phyloP scores from a whole-genome alignment of 768 basidiomycete genomes.

The Termitomyces bulborhizus region DNA sequence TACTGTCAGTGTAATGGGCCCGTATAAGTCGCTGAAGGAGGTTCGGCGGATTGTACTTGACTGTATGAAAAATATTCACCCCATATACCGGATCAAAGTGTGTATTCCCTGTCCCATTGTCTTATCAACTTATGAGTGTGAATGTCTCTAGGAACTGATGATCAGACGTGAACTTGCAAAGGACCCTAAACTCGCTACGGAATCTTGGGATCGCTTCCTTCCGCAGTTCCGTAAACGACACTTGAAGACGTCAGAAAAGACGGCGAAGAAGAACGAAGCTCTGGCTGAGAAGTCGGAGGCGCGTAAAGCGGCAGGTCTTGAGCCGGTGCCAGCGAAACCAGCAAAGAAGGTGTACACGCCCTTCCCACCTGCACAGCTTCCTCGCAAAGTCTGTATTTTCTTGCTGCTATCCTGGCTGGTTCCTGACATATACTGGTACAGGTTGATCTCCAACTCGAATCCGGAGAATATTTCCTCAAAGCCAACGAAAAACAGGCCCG shows the following conservation, averaged over 20 bases:
- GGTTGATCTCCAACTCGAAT: slow-evolving; percentile 92
- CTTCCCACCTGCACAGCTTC: slow-evolving; percentile 92
- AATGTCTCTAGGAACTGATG: slow-evolving; percentile 78
- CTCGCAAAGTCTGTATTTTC: slow-evolving; percentile 64
- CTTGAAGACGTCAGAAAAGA: slow-evolving; percentile 92
- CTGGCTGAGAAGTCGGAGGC: slow-evolving; percentile 55
- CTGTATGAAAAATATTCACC: slow-evolving; percentile 99
- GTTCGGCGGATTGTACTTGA: slow-evolving; percentile 94
- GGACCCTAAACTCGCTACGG: slow-evolving; percentile 90
- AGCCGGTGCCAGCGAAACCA: slow-evolving; percentile 40
- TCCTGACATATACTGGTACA: slow-evolving; percentile 19
- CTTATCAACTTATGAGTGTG: neutral
- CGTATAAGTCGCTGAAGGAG: slow-evolving; percentile 92
- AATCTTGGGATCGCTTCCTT: slow-evolving; percentile 96
- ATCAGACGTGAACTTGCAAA: slow-evolving; percentile 96
- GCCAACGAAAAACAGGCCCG: slow-evolving; percentile 76
- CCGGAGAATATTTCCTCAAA: slow-evolving; percentile 98
- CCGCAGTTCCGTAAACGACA: slow-evolving; percentile 94
- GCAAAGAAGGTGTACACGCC: slow-evolving; percentile 96
- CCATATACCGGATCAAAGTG: slow-evolving; percentile 98
- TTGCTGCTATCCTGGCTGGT: neutral
- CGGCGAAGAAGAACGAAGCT: slow-evolving; percentile 79
- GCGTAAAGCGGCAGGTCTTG: slow-evolving; percentile 60
- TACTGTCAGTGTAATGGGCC: slow-evolving; percentile 98
- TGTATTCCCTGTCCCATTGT: slow-evolving; percentile 1